These are phyloP conservation scores for Cercospora sojina DNA, from an alignment of 2,329 filamentous ascomycete species.

Conservation along the genomic window DNA sequence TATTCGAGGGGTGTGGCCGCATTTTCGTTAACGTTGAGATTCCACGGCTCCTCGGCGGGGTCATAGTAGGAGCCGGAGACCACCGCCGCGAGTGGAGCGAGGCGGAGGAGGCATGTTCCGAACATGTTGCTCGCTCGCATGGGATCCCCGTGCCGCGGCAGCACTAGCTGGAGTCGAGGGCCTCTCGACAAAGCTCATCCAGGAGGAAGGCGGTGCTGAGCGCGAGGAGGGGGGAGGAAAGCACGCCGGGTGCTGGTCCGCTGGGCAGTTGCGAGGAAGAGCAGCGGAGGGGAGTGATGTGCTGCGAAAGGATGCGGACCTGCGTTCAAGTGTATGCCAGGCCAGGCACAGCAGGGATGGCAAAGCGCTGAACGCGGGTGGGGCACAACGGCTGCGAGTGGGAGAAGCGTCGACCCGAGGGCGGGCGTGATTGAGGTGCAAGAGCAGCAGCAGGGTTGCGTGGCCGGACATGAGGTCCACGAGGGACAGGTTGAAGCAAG, in stretches of 20 bases:
- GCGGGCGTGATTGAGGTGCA: neutral
- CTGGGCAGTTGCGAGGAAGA: neutral
- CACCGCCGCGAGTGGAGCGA: conserved; percentile 27
- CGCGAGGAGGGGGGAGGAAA: conserved; percentile 7
- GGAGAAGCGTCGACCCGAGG: conserved; percentile 19
- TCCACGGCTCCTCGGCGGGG: conserved; percentile 53
- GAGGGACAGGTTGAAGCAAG: conserved; percentile 14
- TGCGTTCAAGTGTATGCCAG: conserved; percentile 9
- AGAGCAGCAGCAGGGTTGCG: conserved; percentile 5
- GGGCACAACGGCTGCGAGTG: conserved; percentile 25
- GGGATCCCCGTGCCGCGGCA: conserved; percentile 21
- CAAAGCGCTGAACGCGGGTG: conserved; percentile 16
- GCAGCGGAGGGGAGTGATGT: neutral
- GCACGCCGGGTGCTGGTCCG: conserved; percentile 14
- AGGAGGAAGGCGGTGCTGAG: conserved; percentile 4
- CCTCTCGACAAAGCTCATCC: conserved; percentile 26
- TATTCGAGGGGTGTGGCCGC: conserved; percentile 60
- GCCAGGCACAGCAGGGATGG: conserved; percentile 12
- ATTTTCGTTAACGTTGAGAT: conserved; percentile 60
- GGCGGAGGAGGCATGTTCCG: conserved; percentile 24
- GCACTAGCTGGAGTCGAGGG: conserved; percentile 18
- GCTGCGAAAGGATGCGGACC: conserved; percentile 9
- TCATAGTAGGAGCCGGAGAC: conserved; percentile 46
- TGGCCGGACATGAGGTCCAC: neutral
- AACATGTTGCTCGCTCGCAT: conserved; percentile 27